Conservation (phyloP, 2,329 filamentous ascomycete species). For the Cladosporium phlei region DNA sequence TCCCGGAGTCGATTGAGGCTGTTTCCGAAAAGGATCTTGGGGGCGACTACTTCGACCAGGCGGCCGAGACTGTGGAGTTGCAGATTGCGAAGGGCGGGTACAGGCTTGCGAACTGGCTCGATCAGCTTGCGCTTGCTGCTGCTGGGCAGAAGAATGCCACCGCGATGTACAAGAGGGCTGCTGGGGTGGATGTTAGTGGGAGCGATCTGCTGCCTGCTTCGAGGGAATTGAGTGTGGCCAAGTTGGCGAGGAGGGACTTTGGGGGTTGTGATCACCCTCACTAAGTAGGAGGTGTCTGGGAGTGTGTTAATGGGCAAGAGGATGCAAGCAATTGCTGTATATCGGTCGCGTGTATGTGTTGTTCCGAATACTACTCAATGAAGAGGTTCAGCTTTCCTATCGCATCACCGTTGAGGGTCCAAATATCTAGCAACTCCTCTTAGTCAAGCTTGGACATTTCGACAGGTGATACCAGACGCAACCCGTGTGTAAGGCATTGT, state of each 20-base stretch:
- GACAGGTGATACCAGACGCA: no score
- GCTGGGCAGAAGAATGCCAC: conserved; percentile 5
- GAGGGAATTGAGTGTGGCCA: conserved; percentile 20
- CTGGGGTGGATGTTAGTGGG: conserved; percentile 14
- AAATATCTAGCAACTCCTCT: no score
- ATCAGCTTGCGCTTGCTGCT: conserved; percentile 28
- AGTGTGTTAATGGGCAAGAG: no score
- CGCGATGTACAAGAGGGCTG: conserved; percentile 15
- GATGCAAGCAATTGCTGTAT: no score
- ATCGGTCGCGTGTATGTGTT: conserved; percentile 10
- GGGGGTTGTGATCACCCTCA: conserved; percentile 21
- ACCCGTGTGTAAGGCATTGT: no score
- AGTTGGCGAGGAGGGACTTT: conserved; percentile 22
- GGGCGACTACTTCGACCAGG: conserved; percentile 30
- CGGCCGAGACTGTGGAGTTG: conserved; percentile 36
- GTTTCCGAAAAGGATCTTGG: conserved; percentile 36
- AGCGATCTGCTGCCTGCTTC: conserved; percentile 17
- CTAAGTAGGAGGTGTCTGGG: background rate
- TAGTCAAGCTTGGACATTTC: no score
- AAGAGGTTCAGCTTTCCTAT: no score
- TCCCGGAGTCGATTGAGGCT: conserved; percentile 35
- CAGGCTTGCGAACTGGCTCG: conserved; percentile 33
- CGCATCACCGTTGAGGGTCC: no score
- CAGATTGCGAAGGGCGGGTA: conserved; percentile 43
- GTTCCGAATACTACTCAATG: background rate